Conservation (phyloP, 139 green algal species). For the Nannochloris sp. region DNA sequence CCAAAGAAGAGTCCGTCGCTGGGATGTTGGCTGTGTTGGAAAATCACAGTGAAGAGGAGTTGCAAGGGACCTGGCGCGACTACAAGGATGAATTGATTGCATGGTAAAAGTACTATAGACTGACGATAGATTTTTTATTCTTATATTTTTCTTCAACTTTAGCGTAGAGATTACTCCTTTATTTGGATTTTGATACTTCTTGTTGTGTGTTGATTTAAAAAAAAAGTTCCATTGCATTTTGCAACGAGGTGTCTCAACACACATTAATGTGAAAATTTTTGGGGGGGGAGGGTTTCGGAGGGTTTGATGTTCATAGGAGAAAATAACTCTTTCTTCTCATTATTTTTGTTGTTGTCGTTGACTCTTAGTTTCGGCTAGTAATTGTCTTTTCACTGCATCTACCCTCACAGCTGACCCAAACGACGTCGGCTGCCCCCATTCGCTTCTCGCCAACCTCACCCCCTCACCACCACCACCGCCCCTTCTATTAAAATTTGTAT, state of each 20-base stretch:
- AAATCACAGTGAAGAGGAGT: slow-evolving; percentile 6
- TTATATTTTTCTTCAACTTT: background rate
- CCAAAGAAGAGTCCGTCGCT: slow-evolving; percentile 14
- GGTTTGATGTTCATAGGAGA: too few relatives aligned
- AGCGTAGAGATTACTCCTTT: too few relatives aligned
- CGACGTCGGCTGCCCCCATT: slow-evolving; percentile 37
- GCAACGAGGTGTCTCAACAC: too few relatives aligned
- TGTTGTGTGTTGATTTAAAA: background rate
- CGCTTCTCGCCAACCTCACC: slow-evolving; percentile 23
- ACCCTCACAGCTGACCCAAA: slow-evolving; percentile 48
- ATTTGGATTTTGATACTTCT: too few relatives aligned
- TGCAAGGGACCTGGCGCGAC: slow-evolving; percentile 14
- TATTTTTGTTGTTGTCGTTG: too few relatives aligned
- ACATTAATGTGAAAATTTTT: too few relatives aligned
- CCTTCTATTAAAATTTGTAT: background rate
- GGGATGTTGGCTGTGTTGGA: slow-evolving; percentile 32
- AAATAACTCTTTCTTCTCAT: too few relatives aligned
- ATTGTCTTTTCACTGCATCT: slow-evolving; percentile 20
- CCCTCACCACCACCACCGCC: background rate
- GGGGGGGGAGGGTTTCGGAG: too few relatives aligned
- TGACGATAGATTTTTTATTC: background rate
- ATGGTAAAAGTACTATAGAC: slow-evolving; percentile 22
- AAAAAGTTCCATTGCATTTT: background rate
- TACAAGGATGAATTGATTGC: slow-evolving; percentile 14
- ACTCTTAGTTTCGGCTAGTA: slow-evolving; percentile 1